Percentiles rank a stretch among this genome's conserved stretches.
phyloP scores from a whole-genome alignment of 208 protist species.

The Trypanosoma lewisi region DNA sequence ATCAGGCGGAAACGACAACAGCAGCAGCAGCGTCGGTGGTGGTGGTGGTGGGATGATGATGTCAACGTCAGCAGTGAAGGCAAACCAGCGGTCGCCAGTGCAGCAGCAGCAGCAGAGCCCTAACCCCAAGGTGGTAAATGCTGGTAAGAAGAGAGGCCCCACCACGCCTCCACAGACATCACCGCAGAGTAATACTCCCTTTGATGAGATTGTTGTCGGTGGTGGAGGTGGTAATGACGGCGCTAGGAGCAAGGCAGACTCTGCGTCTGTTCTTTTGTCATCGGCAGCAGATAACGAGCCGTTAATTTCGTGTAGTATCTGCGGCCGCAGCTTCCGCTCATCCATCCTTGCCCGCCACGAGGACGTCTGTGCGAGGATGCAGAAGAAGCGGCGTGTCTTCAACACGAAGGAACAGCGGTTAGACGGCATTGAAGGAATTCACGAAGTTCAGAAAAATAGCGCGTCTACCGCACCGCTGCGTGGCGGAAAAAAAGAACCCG shows the following conservation, averaged over 20 bases:
- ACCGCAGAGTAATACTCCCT: background rate
- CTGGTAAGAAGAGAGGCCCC: background rate
- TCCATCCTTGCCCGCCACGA: slow-evolving; percentile 68
- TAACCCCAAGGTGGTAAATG: background rate
- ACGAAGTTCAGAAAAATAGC: slow-evolving; percentile 30
- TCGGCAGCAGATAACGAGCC: slow-evolving; percentile 39
- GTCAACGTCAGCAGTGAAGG: slow-evolving; percentile 24
- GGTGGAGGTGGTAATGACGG: slow-evolving; percentile 22
- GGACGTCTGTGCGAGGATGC: slow-evolving; percentile 53
- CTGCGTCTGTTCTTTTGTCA: slow-evolving; percentile 25
- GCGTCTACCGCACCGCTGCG: slow-evolving; percentile 4
- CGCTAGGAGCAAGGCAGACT: background rate
- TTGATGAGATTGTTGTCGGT: slow-evolving; percentile 22
- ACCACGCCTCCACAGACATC: background rate
- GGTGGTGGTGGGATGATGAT: slow-evolving; percentile 35
- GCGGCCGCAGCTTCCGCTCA: slow-evolving; percentile 68
- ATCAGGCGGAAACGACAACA: background rate
- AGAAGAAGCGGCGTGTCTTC: slow-evolving; percentile 66
- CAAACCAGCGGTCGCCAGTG: background rate
- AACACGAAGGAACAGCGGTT: slow-evolving; percentile 68
- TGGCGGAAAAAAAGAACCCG: slow-evolving; percentile 3
- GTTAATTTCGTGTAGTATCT: slow-evolving; percentile 48
- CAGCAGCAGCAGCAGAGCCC: background rate
- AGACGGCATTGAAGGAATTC: slow-evolving; percentile 73
- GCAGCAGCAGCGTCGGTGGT: slow-evolving; percentile 35